Evolutionary conservation across 2,329 filamentous ascomycete species (phyloP).

Genomic region (Alternaria arborescens): DNA sequence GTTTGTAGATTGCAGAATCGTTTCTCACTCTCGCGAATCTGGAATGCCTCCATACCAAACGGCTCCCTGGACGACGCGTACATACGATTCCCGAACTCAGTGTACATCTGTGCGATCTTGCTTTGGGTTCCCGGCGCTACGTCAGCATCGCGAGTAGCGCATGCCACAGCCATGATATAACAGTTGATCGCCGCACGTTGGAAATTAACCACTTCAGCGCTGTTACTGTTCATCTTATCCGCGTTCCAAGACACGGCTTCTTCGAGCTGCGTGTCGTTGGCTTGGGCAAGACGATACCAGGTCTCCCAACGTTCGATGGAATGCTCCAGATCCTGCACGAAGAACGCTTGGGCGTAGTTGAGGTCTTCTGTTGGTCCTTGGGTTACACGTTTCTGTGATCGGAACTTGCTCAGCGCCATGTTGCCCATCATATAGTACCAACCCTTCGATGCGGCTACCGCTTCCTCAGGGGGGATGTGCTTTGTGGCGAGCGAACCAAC

Average conservation of each 20-base stretch:
- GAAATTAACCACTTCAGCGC: conserved; percentile 74
- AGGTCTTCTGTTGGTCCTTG: conserved; percentile 84
- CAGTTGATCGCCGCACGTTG: conserved; percentile 86
- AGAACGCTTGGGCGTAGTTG: conserved; percentile 79
- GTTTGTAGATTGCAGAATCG: conserved; percentile 66
- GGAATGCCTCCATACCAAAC: conserved; percentile 73
- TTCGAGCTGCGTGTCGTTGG: conserved; percentile 86
- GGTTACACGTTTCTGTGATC: conserved; percentile 78
- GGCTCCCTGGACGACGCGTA: conserved; percentile 75
- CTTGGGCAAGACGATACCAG: conserved; percentile 88
- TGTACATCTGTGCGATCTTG: conserved; percentile 71
- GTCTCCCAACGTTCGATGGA: conserved; percentile 85
- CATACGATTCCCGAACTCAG: conserved; percentile 72
- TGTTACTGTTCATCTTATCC: conserved; percentile 88
- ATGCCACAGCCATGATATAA: conserved; percentile 72
- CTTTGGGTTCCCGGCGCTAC: conserved; percentile 61
- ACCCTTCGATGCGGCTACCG: conserved; percentile 75
- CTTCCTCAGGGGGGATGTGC: conserved; percentile 69
- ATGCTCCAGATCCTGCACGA: conserved; percentile 83
- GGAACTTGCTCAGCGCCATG: conserved; percentile 86
- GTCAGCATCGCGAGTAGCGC: conserved; percentile 66
- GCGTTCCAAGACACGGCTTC: conserved; percentile 88
- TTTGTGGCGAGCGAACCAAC: conserved; percentile 62
- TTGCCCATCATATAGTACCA: conserved; percentile 95
- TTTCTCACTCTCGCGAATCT: conserved; percentile 64